Conservation (phyloP, 2,329 filamentous ascomycete species). For the Exserohilum rostratum region DNA sequence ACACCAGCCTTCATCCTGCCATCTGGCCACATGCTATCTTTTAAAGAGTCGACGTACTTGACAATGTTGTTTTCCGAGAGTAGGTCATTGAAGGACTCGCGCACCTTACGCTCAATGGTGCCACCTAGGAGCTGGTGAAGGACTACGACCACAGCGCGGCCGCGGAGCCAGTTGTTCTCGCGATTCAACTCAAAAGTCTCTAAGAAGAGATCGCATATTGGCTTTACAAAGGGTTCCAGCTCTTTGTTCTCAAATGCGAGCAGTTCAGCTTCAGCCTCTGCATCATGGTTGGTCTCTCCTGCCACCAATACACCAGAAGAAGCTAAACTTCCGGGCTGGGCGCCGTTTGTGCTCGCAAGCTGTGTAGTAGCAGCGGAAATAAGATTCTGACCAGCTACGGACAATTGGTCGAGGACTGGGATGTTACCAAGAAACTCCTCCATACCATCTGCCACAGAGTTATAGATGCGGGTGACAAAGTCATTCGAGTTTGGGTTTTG, state of each 20-base stretch:
- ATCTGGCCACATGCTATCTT: slow-evolving; percentile 81
- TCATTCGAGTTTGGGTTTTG: slow-evolving; percentile 68
- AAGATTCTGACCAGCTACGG: slow-evolving; percentile 88
- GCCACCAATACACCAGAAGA: slow-evolving; percentile 47
- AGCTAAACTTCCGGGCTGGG: slow-evolving; percentile 18
- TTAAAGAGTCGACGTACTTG: slow-evolving; percentile 75
- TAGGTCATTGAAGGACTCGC: slow-evolving; percentile 77
- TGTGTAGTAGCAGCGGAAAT: slow-evolving; percentile 72
- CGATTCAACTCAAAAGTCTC: slow-evolving; percentile 94
- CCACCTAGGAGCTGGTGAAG: slow-evolving; percentile 94
- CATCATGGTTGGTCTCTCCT: slow-evolving; percentile 57
- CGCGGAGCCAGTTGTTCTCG: slow-evolving; percentile 96
- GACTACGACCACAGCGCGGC: slow-evolving; percentile 92
- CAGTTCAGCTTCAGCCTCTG: slow-evolving; percentile 90
- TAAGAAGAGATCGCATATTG: slow-evolving; percentile 96
- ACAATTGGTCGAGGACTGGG: slow-evolving; percentile 91
- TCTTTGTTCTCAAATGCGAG: slow-evolving; percentile 85
- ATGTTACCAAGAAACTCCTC: slow-evolving; percentile 97
- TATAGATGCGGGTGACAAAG: slow-evolving; percentile 93
- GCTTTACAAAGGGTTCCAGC: slow-evolving; percentile 94
- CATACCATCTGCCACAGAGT: slow-evolving; percentile 96
- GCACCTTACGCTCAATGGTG: slow-evolving; percentile 93
- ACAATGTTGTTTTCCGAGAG: slow-evolving; percentile 79
- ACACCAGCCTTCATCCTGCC: slow-evolving; percentile 60
- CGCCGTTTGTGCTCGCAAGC: slow-evolving; percentile 47